A percentile compares a stretch with the other conserved stretches of the same genome.
Conservation (phyloP, 2,329 filamentous ascomycete genomes). For the Microdochium paspali region DNA sequence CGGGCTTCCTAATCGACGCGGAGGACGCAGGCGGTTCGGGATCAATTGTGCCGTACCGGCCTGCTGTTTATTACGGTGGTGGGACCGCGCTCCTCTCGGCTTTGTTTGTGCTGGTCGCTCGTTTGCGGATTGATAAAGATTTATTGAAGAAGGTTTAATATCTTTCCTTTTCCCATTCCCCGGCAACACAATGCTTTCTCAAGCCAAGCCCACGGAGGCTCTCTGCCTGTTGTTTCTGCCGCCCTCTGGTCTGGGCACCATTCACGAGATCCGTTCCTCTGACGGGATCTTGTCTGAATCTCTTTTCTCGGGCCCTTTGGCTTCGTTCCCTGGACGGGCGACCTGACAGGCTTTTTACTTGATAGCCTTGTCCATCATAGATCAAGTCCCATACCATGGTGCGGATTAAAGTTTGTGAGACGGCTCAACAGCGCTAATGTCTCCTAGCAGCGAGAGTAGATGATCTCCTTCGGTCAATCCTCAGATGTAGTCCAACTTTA, state of each 20-base stretch:
- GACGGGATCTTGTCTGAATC: no score
- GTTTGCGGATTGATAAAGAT: not conserved
- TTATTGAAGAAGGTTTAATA: not conserved
- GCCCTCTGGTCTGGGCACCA: no score
- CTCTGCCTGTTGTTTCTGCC: not conserved
- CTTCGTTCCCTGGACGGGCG: no score
- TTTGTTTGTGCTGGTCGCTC: not conserved
- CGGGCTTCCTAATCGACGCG: slow-evolving; percentile 1
- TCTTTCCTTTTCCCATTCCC: not conserved
- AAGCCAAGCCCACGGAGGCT: not conserved
- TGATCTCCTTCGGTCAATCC: no score
- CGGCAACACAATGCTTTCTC: not conserved
- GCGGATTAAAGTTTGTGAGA: no score
- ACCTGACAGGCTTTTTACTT: no score
- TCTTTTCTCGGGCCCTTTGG: no score
- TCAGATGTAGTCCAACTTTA: not conserved
- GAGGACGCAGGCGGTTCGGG: not conserved
- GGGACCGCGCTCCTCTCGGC: not conserved
- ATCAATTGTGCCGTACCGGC: slow-evolving; percentile 1
- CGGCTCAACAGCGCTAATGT: no score
- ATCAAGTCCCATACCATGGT: no score
- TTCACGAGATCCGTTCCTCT: no score
- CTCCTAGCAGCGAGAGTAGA: no score
- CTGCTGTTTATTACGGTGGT: not conserved
- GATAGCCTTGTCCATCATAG: no score